phyloP scores from a whole-genome alignment of 768 basidiomycete genomes.

The Pleurotus salmoneostramineus region DNA sequence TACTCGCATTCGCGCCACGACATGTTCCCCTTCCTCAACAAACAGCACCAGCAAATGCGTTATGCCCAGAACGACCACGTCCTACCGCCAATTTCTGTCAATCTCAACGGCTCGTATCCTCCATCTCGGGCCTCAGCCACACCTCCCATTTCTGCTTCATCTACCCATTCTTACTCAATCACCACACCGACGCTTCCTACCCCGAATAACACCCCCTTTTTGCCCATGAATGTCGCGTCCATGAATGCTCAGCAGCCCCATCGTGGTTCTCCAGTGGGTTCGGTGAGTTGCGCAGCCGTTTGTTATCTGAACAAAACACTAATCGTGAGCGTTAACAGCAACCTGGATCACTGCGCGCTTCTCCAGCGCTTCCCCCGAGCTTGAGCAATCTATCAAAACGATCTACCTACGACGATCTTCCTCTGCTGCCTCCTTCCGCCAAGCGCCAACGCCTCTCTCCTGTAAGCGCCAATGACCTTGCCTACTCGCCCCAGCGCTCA shows the following conservation, averaged over 20 bases:
- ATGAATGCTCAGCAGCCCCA: not conserved
- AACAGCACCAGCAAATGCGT: conserved; percentile 3
- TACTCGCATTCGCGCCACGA: conserved; percentile 6
- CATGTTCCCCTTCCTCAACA: conserved; percentile 11
- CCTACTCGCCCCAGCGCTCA: conserved; percentile 4
- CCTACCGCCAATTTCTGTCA: conserved; percentile 1
- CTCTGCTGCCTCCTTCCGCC: not conserved
- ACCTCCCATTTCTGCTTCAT: conserved; percentile 1
- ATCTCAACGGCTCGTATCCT: not conserved
- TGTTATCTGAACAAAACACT: not conserved
- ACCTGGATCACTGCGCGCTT: conserved; percentile 6
- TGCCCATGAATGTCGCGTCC: conserved; percentile 8
- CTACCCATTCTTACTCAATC: not conserved
- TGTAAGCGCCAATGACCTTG: not conserved
- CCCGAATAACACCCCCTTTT: conserved; percentile 8
- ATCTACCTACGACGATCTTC: conserved; percentile 7
- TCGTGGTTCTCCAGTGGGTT: conserved; percentile 4
- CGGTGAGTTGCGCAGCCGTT: not conserved
- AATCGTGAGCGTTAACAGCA: not conserved
- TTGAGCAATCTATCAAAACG: conserved; percentile 7
- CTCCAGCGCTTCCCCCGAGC: conserved; percentile 6
- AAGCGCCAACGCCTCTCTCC: conserved; percentile 5
- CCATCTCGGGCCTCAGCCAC: conserved; percentile 5
- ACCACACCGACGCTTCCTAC: conserved; percentile 1
- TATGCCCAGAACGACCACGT: conserved; percentile 4